These are phyloP conservation scores for Pleurotus salmoneostramineus DNA, from an alignment of 768 basidiomycete genomes.

Conservation along the genomic window DNA sequence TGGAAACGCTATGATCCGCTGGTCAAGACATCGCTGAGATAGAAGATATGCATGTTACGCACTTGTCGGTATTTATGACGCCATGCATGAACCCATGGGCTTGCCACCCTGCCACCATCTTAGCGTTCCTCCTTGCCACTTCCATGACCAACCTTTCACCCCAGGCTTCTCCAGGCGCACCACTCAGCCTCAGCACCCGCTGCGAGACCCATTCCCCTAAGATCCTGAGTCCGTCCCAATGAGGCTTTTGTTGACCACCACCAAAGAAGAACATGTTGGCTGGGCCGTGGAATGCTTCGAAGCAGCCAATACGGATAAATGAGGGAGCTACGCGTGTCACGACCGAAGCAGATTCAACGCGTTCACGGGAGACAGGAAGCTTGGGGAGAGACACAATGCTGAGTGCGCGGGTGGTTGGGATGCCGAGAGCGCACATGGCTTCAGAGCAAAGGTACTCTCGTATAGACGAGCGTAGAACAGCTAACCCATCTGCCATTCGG, in stretches of 20 bases:
- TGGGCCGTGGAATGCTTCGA: conserved; percentile 81
- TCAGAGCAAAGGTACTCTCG: conserved; percentile 93
- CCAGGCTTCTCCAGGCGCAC: conserved; percentile 58
- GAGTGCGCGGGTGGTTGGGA: conserved; percentile 88
- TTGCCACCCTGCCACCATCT: conserved; percentile 96
- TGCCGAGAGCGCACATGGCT: conserved; percentile 68
- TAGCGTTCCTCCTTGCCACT: conserved; percentile 78
- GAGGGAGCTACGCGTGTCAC: conserved; percentile 83
- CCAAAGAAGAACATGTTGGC: conserved; percentile 63
- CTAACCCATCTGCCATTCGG: conserved; percentile 88
- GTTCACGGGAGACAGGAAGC: conserved; percentile 75
- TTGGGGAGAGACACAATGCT: conserved; percentile 72
- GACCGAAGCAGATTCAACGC: conserved; percentile 65
- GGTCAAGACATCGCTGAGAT: conserved; percentile 6
- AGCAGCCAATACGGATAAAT: conserved; percentile 89
- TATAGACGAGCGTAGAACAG: conserved; percentile 91
- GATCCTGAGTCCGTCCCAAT: conserved; percentile 70
- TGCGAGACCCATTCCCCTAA: conserved; percentile 73
- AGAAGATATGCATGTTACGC: conserved; percentile 14
- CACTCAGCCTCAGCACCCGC: conserved; percentile 49
- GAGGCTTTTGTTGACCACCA: conserved; percentile 69
- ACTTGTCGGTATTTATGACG: conserved; percentile 98
- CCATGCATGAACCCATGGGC: conserved; percentile 94
- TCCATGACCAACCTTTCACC: conserved; percentile 71
- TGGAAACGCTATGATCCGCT: conserved; percentile 50